Evolutionary conservation across 257 asterid genomes (phyloP).

Genomic region (Capsicum rhomboideum): DNA sequence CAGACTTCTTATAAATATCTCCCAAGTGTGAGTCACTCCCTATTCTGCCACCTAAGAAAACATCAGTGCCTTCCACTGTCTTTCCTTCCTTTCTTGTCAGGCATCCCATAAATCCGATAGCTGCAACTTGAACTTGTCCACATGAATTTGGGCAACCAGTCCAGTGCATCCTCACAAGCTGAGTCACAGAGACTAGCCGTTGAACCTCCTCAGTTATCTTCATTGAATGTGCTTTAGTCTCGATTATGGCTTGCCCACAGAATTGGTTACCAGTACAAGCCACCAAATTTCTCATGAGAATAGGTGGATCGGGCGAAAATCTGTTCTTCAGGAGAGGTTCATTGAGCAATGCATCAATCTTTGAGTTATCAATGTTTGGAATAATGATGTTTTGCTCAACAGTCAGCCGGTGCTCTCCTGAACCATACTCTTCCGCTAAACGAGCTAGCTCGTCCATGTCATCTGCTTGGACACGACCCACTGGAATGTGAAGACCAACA

Average conservation of each 20-base stretch:
- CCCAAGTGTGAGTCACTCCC: conserved; percentile 96
- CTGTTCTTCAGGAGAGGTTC: conserved; percentile 49
- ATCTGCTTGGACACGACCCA: conserved; percentile 83
- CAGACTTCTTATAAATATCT: conserved; percentile 70
- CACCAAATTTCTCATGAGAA: conserved; percentile 74
- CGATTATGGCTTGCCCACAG: conserved; percentile 95
- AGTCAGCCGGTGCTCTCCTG: conserved; percentile 83
- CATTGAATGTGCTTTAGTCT: conserved; percentile 73
- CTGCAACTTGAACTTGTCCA: conserved; percentile 95
- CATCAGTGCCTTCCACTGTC: conserved; percentile 75
- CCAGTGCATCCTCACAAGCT: conserved; percentile 94
- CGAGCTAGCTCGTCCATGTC: conserved; percentile 94
- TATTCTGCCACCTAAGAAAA: conserved; percentile 77
- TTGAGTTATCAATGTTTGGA: conserved; percentile 62
- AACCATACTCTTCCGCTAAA: conserved; percentile 64
- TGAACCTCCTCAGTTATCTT: conserved; percentile 74
- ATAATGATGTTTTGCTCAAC: conserved; percentile 93
- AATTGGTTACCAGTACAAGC: conserved; percentile 97
- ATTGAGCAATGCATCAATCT: conserved; percentile 39
- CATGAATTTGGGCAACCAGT: conserved; percentile 93
- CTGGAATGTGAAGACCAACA: conserved; percentile 83
- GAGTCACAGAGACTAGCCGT: conserved; percentile 47
- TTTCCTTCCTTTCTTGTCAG: conserved; percentile 64
- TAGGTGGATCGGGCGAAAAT: conserved; percentile 68
- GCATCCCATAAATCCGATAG: conserved; percentile 98